phyloP scores from a whole-genome alignment of 1,284 basidiomycete genomes.

The Macrocystidia cucumis region DNA sequence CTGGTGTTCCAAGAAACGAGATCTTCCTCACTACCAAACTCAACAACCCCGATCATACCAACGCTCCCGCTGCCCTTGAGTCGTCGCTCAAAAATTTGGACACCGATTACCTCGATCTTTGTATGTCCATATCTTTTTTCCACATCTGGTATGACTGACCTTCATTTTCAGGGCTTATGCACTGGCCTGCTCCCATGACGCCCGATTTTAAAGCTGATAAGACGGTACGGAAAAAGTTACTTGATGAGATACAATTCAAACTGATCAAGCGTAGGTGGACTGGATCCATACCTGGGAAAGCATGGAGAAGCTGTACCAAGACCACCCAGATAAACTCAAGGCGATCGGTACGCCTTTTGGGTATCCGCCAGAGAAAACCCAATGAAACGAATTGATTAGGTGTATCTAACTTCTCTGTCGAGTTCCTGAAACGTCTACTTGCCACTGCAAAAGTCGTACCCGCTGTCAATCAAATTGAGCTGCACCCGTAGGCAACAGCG shows the following conservation, averaged over 20 bases:
- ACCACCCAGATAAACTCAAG: constrained; percentile 58
- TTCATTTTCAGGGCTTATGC: constrained; percentile 56
- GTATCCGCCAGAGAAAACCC: too few species aligned
- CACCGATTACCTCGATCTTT: constrained; percentile 73
- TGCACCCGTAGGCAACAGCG: constrained; percentile 52
- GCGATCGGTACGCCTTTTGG: constrained; percentile 52
- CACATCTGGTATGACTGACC: constrained; percentile 4
- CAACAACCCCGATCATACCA: constrained; percentile 63
- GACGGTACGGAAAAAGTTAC: constrained; percentile 14
- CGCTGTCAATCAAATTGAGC: constrained; percentile 79
- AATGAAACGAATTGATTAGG: constrained; percentile 22
- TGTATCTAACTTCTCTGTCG: constrained; percentile 64
- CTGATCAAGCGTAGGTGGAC: constrained; percentile 14
- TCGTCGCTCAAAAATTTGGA: constrained; percentile 64
- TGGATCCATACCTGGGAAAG: constrained; percentile 76
- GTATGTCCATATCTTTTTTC: constrained; percentile 26
- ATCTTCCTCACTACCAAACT: constrained; percentile 75
- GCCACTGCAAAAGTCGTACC: constrained; percentile 57
- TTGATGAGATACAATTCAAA: constrained; percentile 2
- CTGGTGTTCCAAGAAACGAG: constrained; percentile 56
- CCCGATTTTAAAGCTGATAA: constrained; percentile 31
- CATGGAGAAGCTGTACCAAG: constrained; percentile 65
- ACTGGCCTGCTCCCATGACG: constrained; percentile 68
- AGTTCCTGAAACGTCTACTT: constrained; percentile 53
- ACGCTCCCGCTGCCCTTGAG: constrained; percentile 59